Percentiles rank a stretch among this genome's conserved stretches.
phyloP scores from a whole-genome alignment of 2,329 filamentous ascomycete species.

The Clathrospora elynae region DNA sequence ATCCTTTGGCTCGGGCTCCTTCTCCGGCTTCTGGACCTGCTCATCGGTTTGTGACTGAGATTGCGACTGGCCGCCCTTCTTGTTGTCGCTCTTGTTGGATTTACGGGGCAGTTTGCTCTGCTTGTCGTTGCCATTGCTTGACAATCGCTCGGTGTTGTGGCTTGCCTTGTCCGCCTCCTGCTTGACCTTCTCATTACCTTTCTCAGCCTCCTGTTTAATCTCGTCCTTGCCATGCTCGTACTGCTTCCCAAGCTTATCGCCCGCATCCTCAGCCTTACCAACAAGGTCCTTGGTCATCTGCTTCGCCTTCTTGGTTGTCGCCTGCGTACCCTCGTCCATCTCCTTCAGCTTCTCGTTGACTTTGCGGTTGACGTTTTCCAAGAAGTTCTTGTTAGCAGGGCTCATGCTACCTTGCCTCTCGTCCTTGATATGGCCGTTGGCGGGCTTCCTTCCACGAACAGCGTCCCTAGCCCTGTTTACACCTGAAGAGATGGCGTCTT shows the following conservation, averaged over 20 bases:
- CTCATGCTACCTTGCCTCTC: constrained; percentile 33
- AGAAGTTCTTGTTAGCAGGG: constrained; percentile 41
- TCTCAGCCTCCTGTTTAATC: constrained; percentile 15
- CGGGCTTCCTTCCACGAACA: constrained; percentile 34
- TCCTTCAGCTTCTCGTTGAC: constrained; percentile 37
- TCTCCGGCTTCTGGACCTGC: constrained; percentile 20
- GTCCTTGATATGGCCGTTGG: constrained; percentile 30
- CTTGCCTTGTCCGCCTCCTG: constrained; percentile 18
- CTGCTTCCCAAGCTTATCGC: constrained; percentile 18
- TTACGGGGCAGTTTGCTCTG: constrained; percentile 13
- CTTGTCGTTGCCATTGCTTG: constrained; percentile 16
- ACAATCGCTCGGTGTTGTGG: constrained; percentile 1
- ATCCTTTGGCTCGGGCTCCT: constrained; percentile 34
- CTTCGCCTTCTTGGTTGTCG: constrained; percentile 33
- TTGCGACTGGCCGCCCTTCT: too few relatives aligned
- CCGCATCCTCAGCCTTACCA: constrained; percentile 22
- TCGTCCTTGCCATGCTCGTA: constrained; percentile 16
- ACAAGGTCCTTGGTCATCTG: constrained; percentile 32
- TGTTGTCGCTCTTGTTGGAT: constrained; percentile 19
- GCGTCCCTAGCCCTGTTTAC: constrained; percentile 31
- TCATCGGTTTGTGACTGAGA: constrained; percentile 24
- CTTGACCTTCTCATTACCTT: constrained; percentile 21
- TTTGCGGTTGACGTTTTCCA: constrained; percentile 37
- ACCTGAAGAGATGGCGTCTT: constrained; percentile 36
- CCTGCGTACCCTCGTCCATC: constrained; percentile 31